These are phyloP conservation scores for Cordyceps cateniannulata DNA, from an alignment of 2,329 filamentous ascomycete genomes.

Conservation along the genomic window DNA sequence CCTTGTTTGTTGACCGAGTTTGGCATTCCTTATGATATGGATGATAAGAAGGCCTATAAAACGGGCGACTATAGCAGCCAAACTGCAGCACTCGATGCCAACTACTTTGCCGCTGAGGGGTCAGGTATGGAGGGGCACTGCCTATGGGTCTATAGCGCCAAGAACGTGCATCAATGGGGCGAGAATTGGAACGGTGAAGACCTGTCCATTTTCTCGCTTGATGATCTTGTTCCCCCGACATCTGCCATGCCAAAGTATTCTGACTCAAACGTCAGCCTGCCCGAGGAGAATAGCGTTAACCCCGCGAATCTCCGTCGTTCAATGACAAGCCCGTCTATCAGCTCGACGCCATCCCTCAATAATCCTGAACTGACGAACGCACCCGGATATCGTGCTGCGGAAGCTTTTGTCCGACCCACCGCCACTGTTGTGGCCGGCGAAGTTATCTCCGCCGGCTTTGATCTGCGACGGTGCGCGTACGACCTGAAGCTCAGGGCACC, in stretches of 20 bases:
- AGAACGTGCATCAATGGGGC: conserved; percentile 82
- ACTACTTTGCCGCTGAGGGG: conserved; percentile 87
- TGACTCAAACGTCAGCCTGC: conserved; percentile 39
- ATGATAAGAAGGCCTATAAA: conserved; percentile 90
- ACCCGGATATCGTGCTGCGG: conserved; percentile 78
- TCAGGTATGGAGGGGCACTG: conserved; percentile 79
- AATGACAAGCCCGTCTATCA: conserved; percentile 61
- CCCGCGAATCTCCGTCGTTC: conserved; percentile 70
- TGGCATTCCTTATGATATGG: conserved; percentile 98
- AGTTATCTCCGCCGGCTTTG: conserved; percentile 69
- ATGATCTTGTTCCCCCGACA: conserved; percentile 62
- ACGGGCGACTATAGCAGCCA: conserved; percentile 94
- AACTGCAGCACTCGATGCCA: conserved; percentile 87
- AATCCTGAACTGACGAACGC: conserved; percentile 54
- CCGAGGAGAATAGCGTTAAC: conserved; percentile 54
- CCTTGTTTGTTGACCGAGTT: conserved; percentile 92
- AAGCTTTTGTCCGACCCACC: conserved; percentile 84
- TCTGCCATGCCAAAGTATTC: conserved; percentile 42
- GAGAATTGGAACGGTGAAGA: conserved; percentile 99
- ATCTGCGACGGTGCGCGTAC: conserved; percentile 73
- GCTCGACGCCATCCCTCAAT: conserved; percentile 45
- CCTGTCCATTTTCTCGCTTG: conserved; percentile 78
- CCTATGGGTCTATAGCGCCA: conserved; percentile 77
- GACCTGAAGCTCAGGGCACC: conserved; percentile 61
- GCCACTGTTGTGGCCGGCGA: conserved; percentile 70